Base-by-base conservation (phyloP, 768 basidiomycete genomes). In the Tulasnella sp. region DNA sequence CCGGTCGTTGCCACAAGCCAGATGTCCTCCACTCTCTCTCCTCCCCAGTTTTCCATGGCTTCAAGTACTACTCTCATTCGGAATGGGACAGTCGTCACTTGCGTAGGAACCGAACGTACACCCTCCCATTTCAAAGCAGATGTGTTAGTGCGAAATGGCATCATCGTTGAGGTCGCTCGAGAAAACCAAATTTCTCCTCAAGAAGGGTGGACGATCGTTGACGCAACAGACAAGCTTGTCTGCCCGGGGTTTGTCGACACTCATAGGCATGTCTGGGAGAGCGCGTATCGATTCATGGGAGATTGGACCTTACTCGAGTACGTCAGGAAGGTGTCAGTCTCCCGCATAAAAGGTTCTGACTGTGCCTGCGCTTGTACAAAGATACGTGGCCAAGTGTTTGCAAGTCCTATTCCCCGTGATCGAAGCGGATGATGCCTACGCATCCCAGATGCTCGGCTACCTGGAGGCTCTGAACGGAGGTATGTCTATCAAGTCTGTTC, bases 281-380 rank as follows among this genome's bases (percentile, higher is more conserved):
- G 38, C 34, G 67, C 75, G 6, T 76, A 68, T 40, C 68, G 67
- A 15, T 76, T 58, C 58, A 76, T 76, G 75, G 75, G 75, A 12
- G 75, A 76, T 64, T 76, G 75, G 75, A 76, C 75, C 17, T 68
- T 76, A 67, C n/a, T 69, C 17, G 75, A 76, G 75, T 76, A 45
- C 25, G 75, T 68, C 31, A 49, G 38, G 11, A 31, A 36, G 29
- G 25, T n/a, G 9, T 22, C 9, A 17, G 29, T 52, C 17, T 15
- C 49, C 17, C 15, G 8, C 67, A 29, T 68, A 31, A 68, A n/a
- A n/a, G n/a, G n/a, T n/a, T 70, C 68, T 19, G 6, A 42, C 17
- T 3, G 11, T 42, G n/a, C 68, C 37, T 12, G 17, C 36, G 36
- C 36, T 42, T 19, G 36, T 2, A 14, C 11, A 9, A 22, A 76